Percentiles rank a stretch among this genome's conserved stretches.
phyloP scores from a whole-genome alignment of 352 stramenopile genomes.

The Pythium aquatile region DNA sequence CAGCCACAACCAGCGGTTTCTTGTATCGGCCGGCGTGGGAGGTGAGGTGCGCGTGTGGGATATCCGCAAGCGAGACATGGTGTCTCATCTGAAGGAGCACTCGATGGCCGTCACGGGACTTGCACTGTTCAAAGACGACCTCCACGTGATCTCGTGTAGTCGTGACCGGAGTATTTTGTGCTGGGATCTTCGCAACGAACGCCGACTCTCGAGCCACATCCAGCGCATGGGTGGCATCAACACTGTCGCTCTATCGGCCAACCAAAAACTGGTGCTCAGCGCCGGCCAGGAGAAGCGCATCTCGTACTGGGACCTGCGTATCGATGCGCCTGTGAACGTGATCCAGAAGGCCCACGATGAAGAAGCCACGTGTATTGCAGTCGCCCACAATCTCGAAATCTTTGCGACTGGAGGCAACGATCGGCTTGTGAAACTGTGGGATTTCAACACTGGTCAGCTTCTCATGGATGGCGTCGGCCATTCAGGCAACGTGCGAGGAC shows the following conservation, averaged over 20 bases:
- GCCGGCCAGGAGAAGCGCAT: slow-evolving; percentile 92
- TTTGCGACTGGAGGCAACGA: slow-evolving; percentile 90
- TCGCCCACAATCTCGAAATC: slow-evolving; percentile 78
- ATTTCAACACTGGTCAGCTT: slow-evolving; percentile 53
- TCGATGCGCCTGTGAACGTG: slow-evolving; percentile 77
- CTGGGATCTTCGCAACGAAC: slow-evolving; percentile 91
- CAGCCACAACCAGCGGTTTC: slow-evolving; percentile 89
- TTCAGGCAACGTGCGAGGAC: slow-evolving; percentile 65
- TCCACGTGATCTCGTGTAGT: slow-evolving; percentile 87
- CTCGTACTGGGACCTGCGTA: slow-evolving; percentile 90
- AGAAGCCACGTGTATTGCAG: slow-evolving; percentile 88
- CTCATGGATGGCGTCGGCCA: slow-evolving; percentile 78
- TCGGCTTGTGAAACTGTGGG: slow-evolving; percentile 88
- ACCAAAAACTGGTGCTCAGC: slow-evolving; percentile 90
- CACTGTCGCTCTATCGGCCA: slow-evolving; percentile 80
- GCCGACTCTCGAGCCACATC: slow-evolving; percentile 82
- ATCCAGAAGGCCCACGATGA: slow-evolving; percentile 78
- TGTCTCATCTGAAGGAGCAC: slow-evolving; percentile 93
- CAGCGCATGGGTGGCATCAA: slow-evolving; percentile 94
- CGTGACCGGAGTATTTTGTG: slow-evolving; percentile 90
- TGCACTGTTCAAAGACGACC: slow-evolving; percentile 89
- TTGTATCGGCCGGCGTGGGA: slow-evolving; percentile 73
- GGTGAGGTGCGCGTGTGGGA: slow-evolving; percentile 94
- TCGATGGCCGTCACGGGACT: slow-evolving; percentile 83
- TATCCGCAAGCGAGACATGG: slow-evolving; percentile 86